These are phyloP conservation scores for Leccinum imitatum DNA, from an alignment of 768 basidiomycete species.

Conservation along the genomic window DNA sequence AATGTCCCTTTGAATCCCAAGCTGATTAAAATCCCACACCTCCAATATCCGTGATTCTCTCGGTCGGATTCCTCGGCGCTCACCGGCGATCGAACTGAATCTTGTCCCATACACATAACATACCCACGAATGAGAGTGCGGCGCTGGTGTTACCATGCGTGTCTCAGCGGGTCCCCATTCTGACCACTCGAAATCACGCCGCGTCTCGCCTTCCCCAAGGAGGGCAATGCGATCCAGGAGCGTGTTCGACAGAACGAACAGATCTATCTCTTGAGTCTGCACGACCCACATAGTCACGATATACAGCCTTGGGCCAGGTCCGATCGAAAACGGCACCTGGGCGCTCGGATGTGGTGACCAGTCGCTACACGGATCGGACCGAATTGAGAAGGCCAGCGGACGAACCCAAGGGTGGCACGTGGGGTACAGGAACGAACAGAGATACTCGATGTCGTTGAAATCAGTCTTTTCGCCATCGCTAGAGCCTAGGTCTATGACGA, in stretches of 20 bases:
- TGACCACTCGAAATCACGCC: constrained; percentile 41
- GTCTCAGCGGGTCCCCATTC: constrained; percentile 52
- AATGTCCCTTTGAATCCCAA: constrained; percentile 33
- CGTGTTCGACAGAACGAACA: constrained; percentile 44
- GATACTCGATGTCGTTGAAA: constrained; percentile 33
- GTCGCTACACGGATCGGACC: constrained; percentile 52
- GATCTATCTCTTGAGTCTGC: constrained; percentile 32
- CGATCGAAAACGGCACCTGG: constrained; percentile 47
- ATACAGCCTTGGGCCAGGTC: constrained; percentile 43
- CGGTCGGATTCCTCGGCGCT: constrained; percentile 11
- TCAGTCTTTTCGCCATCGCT: constrained; percentile 29
- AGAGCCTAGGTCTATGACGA: constrained; percentile 42
- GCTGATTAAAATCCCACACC: constrained; percentile 54
- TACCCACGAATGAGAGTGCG: constrained; percentile 49
- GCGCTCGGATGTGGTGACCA: constrained; percentile 39
- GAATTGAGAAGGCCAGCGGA: constrained; percentile 41
- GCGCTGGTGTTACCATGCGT: constrained; percentile 40
- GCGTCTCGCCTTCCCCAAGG: constrained; percentile 14
- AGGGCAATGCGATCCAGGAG: constrained; percentile 29
- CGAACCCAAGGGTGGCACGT: constrained; percentile 27
- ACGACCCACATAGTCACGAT: constrained; percentile 46
- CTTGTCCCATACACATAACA: constrained; percentile 56
- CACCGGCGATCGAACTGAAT: constrained; percentile 34
- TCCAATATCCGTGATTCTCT: constrained; percentile 28
- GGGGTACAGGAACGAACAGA: constrained; percentile 45